Base-by-base conservation (phyloP, 306 rosid species). In the Abrus pulchellus region DNA sequence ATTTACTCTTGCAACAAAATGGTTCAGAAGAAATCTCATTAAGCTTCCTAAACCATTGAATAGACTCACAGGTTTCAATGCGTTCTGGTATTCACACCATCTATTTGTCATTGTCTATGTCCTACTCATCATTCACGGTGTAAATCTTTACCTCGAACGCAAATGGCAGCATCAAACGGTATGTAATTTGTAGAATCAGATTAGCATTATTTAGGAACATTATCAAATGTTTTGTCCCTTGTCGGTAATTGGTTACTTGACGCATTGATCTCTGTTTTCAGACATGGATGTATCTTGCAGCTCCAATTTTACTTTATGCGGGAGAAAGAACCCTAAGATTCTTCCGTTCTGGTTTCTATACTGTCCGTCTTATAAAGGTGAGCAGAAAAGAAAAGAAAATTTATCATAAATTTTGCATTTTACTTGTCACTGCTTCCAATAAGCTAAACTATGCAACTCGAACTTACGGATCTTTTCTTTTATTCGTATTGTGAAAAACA, bases 51-150 rank as follows among this genome's bases (percentile, higher is more conserved):
- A 84, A 84, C 99, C 97, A 50, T 87, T 94, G 75, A 89, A 84
- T 80, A 85, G 94, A 84, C 92, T 94, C 70, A 94, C 94, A 10
- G 99, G 99, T 77, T 94, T 83, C 88, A 94, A 94, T 69, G 95
- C 97, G 69, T 94, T 94, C 86, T 94, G 99, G 99, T 94, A 94
- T 87, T 90, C 99, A 7, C 99, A 94, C 85, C 99, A 94, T 81
- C 89, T 91, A n/a, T 93, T 94, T 88, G 91, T 93, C 75, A 80
- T 94, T 69, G 99, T 93, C 78, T 94, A 94, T 64, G 72, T 83
- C 85, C 88, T 94, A 88, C 95, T 94, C 73, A 45, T 93, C 82
- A 36, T 91, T 83, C 99, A 94, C 63, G 99, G 99, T 66, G 59
- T 50, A 74, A 83, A 77, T 79, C 89, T 94, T 81, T 92, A 90